phyloP scores from a whole-genome alignment of 2,329 filamentous ascomycete species.

The Xylaria sp. region DNA sequence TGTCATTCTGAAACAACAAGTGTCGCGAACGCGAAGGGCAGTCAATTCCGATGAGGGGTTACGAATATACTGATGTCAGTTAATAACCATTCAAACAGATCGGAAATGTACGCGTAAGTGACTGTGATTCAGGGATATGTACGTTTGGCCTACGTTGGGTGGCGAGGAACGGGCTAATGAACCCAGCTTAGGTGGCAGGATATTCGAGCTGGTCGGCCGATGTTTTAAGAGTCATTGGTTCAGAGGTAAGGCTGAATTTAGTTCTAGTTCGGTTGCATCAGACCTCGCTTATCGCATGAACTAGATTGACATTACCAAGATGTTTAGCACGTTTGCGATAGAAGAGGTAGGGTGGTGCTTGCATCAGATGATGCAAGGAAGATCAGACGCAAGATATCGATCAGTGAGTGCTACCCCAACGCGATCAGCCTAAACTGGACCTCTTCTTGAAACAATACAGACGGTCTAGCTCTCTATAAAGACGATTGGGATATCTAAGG shows the following conservation, averaged over 20 bases:
- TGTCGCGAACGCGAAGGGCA: slow-evolving; percentile 15
- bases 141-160: neutral
- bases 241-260: slow-evolving; percentile 3
- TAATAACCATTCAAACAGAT: neutral
- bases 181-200: neutral
- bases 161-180: neutral
- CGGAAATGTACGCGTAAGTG: neutral
- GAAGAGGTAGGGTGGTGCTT: slow-evolving; percentile 10
- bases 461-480: neutral
- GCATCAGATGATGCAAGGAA: slow-evolving; percentile 23
- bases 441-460: neutral
- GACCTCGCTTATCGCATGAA: slow-evolving; percentile 24
- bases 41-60: neutral
- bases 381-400: slow-evolving; percentile 28
- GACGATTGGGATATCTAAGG: neutral
- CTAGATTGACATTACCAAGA: neutral
- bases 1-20: slow-evolving; percentile 25
- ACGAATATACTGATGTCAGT: neutral
- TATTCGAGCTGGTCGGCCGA: neutral
- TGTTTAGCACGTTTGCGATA: neutral
- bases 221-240: neutral
- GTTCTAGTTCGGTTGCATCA: slow-evolving; percentile 15
- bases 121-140: neutral
- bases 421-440: slow-evolving; percentile 24
- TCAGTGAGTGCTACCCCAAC: slow-evolving; percentile 2